Evolutionary conservation across 495 filamentous ascomycete genomes (phyloP).

Genomic region (Podospora tetraspora): DNA sequence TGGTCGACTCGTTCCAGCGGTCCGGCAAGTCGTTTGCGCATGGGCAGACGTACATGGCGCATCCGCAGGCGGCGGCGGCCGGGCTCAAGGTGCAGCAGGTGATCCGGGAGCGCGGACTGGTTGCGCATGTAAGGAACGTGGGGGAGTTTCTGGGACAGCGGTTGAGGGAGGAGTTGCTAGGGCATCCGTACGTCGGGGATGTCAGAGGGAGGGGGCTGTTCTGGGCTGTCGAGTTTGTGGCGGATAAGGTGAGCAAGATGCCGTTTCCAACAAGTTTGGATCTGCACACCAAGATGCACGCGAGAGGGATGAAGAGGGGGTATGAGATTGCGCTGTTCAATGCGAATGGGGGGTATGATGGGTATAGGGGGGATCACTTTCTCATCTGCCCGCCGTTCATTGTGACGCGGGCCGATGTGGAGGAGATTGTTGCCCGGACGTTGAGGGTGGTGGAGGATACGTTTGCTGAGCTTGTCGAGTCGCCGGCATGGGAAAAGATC

Average conservation of each 20-base stretch:
- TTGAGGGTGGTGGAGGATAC: slow-evolving; percentile 3
- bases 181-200: slow-evolving; percentile 20
- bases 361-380: slow-evolving; percentile 1
- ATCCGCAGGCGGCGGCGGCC: slow-evolving; percentile 49
- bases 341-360: not conserved
- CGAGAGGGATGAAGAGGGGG: not conserved
- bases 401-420: not conserved
- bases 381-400: not conserved
- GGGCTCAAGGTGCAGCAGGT: slow-evolving; percentile 50
- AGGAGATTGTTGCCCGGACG: not conserved
- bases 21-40: slow-evolving; percentile 48
- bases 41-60: slow-evolving; percentile 52
- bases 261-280: slow-evolving; percentile 24
- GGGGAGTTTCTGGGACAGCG: not conserved
- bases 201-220: not conserved
- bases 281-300: slow-evolving; percentile 1
- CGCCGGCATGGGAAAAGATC: not conserved
- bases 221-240: slow-evolving; percentile 5
- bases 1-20: slow-evolving; percentile 46
- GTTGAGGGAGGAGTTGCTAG: not conserved
- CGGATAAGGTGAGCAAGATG: not conserved
- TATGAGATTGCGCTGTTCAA: slow-evolving; percentile 8
- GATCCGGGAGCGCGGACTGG: slow-evolving; percentile 43
- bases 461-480: not conserved
- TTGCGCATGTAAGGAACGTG: slow-evolving; percentile 14